Evolutionary conservation across 2,329 filamentous ascomycete species (phyloP).

Genomic region (Graphilbum sp.): DNA sequence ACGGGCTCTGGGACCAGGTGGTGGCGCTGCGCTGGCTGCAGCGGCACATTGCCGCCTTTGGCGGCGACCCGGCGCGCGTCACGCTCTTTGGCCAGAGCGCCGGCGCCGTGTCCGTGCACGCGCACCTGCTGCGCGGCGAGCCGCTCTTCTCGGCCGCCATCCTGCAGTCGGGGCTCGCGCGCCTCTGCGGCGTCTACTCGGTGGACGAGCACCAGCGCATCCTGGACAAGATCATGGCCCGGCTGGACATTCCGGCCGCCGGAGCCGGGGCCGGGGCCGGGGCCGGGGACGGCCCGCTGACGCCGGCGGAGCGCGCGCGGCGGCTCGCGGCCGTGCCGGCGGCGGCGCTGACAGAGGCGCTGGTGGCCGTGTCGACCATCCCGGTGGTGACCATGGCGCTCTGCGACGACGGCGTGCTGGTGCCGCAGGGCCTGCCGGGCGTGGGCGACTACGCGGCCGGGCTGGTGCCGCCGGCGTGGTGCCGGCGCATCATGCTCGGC

Average conservation of each 20-base stretch:
- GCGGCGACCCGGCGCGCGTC: slow-evolving; percentile 3
- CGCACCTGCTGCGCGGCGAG: slow-evolving; percentile 6
- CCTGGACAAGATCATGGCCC: slow-evolving; percentile 5
- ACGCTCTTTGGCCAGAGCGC: slow-evolving; percentile 6
- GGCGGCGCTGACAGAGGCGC: slow-evolving; percentile 2
- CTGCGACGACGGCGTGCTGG: slow-evolving; percentile 8
- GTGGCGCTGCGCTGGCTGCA: slow-evolving; percentile 6
- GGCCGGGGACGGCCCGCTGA: no score
- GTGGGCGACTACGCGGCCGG: slow-evolving; percentile 3
- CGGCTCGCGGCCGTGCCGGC: not conserved
- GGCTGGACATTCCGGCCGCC: slow-evolving; percentile 1
- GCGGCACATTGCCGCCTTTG: slow-evolving; percentile 5
- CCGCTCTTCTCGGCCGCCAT: slow-evolving; percentile 7
- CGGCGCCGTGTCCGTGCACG: slow-evolving; percentile 4
- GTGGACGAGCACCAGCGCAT: slow-evolving; percentile 4
- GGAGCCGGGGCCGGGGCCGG: no score
- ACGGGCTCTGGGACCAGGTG: slow-evolving; percentile 6
- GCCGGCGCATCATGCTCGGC: slow-evolving; percentile 10
- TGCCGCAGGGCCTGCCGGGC: not conserved
- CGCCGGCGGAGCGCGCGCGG: not conserved
- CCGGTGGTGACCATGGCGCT: slow-evolving; percentile 6
- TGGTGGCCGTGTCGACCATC: slow-evolving; percentile 3
- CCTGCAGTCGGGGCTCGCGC: slow-evolving; percentile 6
- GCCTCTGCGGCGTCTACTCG: slow-evolving; percentile 4
- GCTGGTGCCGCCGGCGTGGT: slow-evolving; percentile 2